Evolutionary conservation across 805 yeast genomes (phyloP).

Genomic region (Candida ipomoeae): DNA sequence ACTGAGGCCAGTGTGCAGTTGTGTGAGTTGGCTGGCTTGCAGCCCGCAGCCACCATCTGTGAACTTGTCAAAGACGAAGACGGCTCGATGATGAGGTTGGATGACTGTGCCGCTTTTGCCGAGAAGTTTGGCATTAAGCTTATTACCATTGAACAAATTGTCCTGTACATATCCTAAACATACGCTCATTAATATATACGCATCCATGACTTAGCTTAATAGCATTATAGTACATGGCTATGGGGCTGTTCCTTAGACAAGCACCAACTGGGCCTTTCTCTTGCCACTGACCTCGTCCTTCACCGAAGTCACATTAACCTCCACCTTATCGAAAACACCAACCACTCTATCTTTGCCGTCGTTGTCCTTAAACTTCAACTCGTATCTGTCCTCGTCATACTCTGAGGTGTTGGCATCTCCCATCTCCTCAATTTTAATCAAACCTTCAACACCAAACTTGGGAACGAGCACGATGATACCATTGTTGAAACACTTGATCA

Average conservation of each 20-base stretch:
- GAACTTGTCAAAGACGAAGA: conserved; percentile 91
- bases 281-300: conserved; percentile 87
- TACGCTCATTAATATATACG: background rate
- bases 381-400: conserved; percentile 76
- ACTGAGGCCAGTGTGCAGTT: conserved; percentile 96
- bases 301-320: conserved; percentile 76
- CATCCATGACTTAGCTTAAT: background rate
- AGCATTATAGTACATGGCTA: background rate
- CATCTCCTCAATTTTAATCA: conserved; percentile 75
- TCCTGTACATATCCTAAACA: conserved; percentile 41
- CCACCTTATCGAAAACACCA: conserved; percentile 78
- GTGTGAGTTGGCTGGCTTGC: conserved; percentile 67
- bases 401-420: conserved; percentile 59
- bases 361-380: conserved; percentile 53
- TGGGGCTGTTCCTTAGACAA: conserved; percentile 33
- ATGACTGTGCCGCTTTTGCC: conserved; percentile 75
- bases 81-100: conserved; percentile 92
- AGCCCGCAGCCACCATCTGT: conserved; percentile 88
- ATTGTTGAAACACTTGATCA: conserved; percentile 86
- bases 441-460: conserved; percentile 91
- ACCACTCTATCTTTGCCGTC: conserved; percentile 46
- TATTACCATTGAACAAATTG: conserved; percentile 74
- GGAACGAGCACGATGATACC: conserved; percentile 96
- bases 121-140: conserved; percentile 58
- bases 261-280: conserved; percentile 77